These are phyloP conservation scores for Murraya paniculata DNA, from an alignment of 345 rosid species.

Conservation along the genomic window DNA sequence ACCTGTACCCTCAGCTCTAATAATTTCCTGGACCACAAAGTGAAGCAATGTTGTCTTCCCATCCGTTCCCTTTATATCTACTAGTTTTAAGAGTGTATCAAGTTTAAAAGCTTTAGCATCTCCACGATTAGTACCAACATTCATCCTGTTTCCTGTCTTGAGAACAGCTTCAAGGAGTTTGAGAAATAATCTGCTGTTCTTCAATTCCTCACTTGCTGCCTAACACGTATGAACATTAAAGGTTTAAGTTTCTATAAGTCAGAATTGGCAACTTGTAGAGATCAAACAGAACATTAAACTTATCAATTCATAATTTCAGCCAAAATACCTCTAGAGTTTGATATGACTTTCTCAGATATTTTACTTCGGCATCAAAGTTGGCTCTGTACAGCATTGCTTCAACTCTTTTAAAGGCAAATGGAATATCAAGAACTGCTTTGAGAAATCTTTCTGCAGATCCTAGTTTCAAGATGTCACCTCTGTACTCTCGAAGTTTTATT, in stretches of 20 bases:
- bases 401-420: constrained; percentile 91
- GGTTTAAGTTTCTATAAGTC: constrained; percentile 11
- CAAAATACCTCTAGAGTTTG: constrained; percentile 79
- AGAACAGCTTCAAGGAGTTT: constrained; percentile 97
- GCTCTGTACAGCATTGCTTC: constrained; percentile 97
- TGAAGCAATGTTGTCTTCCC: constrained; percentile 97
- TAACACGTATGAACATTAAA: constrained; percentile 24
- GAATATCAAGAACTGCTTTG: constrained; percentile 82
- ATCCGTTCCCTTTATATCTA: constrained; percentile 90
- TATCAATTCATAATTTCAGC: constrained; percentile 2
- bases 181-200: constrained; percentile 83
- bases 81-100: constrained; percentile 97
- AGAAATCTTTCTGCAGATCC: constrained; percentile 95
- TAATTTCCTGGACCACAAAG: constrained; percentile 97
- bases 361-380: constrained; percentile 87
- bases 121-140: constrained; percentile 95
- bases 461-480: constrained; percentile 65
- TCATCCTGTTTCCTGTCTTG: constrained; percentile 92
- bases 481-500: constrained; percentile 81
- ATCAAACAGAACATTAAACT: not conserved
- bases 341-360: constrained; percentile 79
- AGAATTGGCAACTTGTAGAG: not conserved
- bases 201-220: constrained; percentile 90
- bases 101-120: constrained; percentile 96
- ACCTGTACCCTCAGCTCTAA: constrained; percentile 62